Conservation (phyloP, 345 rosid genomes). For the Lumnitzera littorea region DNA sequence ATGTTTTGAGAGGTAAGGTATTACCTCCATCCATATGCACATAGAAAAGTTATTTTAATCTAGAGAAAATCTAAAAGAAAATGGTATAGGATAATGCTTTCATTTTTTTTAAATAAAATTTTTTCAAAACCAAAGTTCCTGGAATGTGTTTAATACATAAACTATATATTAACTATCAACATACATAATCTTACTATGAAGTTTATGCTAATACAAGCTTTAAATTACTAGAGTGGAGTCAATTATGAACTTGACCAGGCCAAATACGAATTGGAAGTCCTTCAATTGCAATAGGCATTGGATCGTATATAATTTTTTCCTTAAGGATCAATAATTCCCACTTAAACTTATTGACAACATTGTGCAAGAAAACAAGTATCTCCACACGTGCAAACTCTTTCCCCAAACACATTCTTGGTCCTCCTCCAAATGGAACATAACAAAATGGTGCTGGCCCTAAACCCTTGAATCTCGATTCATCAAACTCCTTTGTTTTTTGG, state of each 20-base stretch:
- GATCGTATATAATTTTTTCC: constrained; percentile 11
- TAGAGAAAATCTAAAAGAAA: no score
- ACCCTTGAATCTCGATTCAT: constrained; percentile 14
- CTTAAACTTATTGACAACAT: constrained; percentile 14
- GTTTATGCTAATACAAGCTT: no score
- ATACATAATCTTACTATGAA: no score
- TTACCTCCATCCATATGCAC: no score
- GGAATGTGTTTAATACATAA: no score
- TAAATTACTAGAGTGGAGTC: background rate
- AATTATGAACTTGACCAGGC: background rate
- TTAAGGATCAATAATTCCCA: constrained; percentile 13
- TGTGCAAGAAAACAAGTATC: constrained; percentile 21
- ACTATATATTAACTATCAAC: no score
- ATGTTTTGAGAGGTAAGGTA: no score
- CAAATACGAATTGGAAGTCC: constrained; percentile 15
- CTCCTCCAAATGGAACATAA: constrained; percentile 22
- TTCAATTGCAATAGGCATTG: constrained; percentile 8
- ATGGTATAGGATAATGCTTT: no score
- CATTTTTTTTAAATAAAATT: no score
- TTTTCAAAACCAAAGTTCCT: no score
- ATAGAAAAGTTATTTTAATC: no score
- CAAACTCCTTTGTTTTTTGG: constrained; percentile 9
- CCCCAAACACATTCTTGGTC: constrained; percentile 23
- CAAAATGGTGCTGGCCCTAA: constrained; percentile 4
- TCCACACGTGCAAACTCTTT: constrained; percentile 9